Evolutionary conservation across 192 early-diverging fungal genomes (phyloP).

Genomic region (Kappamyces sp.): DNA sequence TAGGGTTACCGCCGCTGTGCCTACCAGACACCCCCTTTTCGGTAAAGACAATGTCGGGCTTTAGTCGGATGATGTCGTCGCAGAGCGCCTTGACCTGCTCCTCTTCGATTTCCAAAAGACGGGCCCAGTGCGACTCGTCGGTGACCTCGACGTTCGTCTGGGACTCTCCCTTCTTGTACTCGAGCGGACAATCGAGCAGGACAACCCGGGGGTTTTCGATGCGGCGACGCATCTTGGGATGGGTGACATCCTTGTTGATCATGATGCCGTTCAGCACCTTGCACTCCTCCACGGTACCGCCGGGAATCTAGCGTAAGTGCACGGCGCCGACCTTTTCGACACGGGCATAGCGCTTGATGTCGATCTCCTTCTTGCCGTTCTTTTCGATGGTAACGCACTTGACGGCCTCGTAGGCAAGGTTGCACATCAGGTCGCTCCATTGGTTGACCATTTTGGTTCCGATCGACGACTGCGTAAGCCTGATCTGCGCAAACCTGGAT

Average conservation of each 20-base stretch:
- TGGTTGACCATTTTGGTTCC: conserved; percentile 95
- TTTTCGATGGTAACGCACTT: conserved; percentile 68
- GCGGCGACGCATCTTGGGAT: conserved; percentile 88
- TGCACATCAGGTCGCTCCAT: conserved; percentile 98
- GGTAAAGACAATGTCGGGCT: conserved; percentile 97
- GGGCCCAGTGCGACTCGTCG: conserved; percentile 93
- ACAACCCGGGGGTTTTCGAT: conserved; percentile 97
- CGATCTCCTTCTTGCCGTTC: conserved; percentile 81
- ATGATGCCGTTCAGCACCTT: conserved; percentile 94
- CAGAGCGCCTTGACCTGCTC: conserved; percentile 97
- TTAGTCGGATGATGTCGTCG: conserved; percentile 90
- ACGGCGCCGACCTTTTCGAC: conserved; percentile 75
- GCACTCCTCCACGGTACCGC: conserved; percentile 95
- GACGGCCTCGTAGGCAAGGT: conserved; percentile 92
- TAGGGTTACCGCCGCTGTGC: conserved; percentile 19
- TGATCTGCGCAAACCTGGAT: conserved; percentile 59
- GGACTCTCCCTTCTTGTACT: conserved; percentile 99
- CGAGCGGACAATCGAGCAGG: conserved; percentile 95
- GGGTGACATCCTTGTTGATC: conserved; percentile 99
- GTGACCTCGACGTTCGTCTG: conserved; percentile 98
- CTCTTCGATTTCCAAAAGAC: conserved; percentile 97
- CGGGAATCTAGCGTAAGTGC: conserved; percentile 66
- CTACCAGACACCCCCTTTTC: conserved; percentile 95
- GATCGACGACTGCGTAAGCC: conserved; percentile 42
- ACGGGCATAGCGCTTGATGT: conserved; percentile 96